Evolutionary conservation across 1,284 basidiomycete genomes (phyloP).

Genomic region (Heimioporus punctisporus): DNA sequence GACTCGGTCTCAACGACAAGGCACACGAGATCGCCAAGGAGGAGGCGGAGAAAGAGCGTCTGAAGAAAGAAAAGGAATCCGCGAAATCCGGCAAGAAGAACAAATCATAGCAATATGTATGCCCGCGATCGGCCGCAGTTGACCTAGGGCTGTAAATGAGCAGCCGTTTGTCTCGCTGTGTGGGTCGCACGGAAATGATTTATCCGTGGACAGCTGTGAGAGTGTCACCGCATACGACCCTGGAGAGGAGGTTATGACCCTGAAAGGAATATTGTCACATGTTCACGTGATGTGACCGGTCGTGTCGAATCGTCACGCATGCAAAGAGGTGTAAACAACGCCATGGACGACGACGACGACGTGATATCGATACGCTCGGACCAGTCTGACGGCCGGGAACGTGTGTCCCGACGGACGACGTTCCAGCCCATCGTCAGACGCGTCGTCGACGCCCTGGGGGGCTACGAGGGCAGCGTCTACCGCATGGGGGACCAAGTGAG

Average conservation of each 20-base stretch:
- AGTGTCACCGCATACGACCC: neutral
- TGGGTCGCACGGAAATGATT: conserved; percentile 17
- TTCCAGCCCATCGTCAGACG: conserved; percentile 68
- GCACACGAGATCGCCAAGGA: conserved; percentile 84
- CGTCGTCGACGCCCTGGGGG: conserved; percentile 78
- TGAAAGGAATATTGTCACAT: conserved; percentile 4
- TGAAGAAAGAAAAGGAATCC: conserved; percentile 50
- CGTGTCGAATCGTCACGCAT: conserved; percentile 23
- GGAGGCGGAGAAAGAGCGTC: conserved; percentile 64
- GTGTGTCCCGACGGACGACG: conserved; percentile 43
- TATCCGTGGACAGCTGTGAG: conserved; percentile 10
- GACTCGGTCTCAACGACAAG: conserved; percentile 88
- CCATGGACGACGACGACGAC: conserved; percentile 38
- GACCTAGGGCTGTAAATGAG: conserved; percentile 1
- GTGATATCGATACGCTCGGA: conserved; percentile 40
- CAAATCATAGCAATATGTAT: conserved; percentile 25
- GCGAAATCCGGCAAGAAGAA: conserved; percentile 42
- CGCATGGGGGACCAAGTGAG: conserved; percentile 83
- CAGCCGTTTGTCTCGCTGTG: neutral
- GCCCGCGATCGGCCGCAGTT: neutral
- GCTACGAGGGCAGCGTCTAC: conserved; percentile 70
- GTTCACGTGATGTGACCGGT: conserved; percentile 30
- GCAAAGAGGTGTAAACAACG: neutral
- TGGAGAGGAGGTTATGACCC: conserved; percentile 10
- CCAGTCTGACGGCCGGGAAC: conserved; percentile 31